Conservation (phyloP, 2,329 filamentous ascomycete genomes). For the Aspergillus arachidicola region DNA sequence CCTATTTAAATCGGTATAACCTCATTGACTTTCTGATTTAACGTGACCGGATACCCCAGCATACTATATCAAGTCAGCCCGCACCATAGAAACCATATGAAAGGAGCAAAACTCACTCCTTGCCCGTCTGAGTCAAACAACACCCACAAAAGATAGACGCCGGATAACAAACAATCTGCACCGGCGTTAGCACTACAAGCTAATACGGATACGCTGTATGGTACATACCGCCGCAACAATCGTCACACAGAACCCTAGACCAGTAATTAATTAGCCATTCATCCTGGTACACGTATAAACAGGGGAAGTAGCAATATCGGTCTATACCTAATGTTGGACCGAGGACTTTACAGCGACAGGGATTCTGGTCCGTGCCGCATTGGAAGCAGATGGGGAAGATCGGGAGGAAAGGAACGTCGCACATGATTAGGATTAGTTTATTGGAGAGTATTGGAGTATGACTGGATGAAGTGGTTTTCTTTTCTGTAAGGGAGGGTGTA, state of each 20-base stretch:
- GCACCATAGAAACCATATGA: neutral
- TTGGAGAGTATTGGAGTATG: neutral
- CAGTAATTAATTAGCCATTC: conserved; percentile 1
- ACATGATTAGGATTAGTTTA: conserved; percentile 30
- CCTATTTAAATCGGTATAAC: conserved; percentile 44
- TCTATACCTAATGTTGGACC: conserved; percentile 56
- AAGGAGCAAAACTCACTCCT: conserved; percentile 47
- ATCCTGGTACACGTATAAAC: neutral
- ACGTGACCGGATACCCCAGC: conserved; percentile 55
- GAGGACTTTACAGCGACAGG: conserved; percentile 60
- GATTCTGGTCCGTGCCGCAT: conserved; percentile 60
- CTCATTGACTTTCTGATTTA: conserved; percentile 54
- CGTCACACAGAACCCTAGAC: conserved; percentile 47
- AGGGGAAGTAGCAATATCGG: neutral
- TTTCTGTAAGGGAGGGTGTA: no score
- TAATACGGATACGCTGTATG: conserved; percentile 18
- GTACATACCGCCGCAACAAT: conserved; percentile 54
- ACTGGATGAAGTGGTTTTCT: neutral
- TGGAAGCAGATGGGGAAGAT: conserved; percentile 58
- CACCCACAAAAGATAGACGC: conserved; percentile 60
- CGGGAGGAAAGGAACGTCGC: conserved; percentile 45
- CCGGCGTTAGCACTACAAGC: neutral
- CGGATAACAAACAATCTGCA: conserved; percentile 57
- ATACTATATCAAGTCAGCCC: conserved; percentile 44
- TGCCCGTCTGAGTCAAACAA: conserved; percentile 56